Evolutionary conservation across 2,329 filamentous ascomycete species (phyloP).

Genomic region (Claviceps quebecensis): DNA sequence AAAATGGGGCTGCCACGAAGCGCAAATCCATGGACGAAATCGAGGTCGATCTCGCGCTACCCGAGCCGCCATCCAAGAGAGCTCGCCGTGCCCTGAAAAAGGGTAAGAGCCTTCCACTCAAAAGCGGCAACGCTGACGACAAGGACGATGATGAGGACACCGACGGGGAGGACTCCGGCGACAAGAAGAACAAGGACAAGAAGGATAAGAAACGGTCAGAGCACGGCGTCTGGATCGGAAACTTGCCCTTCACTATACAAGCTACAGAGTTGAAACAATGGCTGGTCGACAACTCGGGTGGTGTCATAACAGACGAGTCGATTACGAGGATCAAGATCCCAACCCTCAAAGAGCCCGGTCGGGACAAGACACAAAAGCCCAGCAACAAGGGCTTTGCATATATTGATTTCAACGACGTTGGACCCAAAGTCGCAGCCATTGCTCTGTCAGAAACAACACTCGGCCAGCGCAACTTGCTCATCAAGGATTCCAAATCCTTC

Average conservation of each 20-base stretch:
- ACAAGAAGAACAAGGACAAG: slow-evolving; percentile 25
- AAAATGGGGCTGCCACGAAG: slow-evolving; percentile 30
- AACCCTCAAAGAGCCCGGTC: slow-evolving; percentile 35
- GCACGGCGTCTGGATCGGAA: slow-evolving; percentile 90
- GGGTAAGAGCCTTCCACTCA: slow-evolving; percentile 43
- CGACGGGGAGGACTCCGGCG: slow-evolving; percentile 19
- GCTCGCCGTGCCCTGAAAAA: slow-evolving; percentile 84
- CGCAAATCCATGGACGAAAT: slow-evolving; percentile 64
- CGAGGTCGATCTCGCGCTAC: slow-evolving; percentile 78
- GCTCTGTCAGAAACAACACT: slow-evolving; percentile 75
- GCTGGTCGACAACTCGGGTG: slow-evolving; percentile 58
- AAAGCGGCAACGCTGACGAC: slow-evolving; percentile 19
- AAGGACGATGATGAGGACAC: slow-evolving; percentile 20
- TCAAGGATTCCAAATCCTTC: slow-evolving; percentile 85
- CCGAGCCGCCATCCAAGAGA: slow-evolving; percentile 91
- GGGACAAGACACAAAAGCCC: slow-evolving; percentile 19
- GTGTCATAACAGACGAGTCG: slow-evolving; percentile 47
- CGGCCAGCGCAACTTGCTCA: slow-evolving; percentile 64
- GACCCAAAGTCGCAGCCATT: slow-evolving; percentile 62
- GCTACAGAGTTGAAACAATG: slow-evolving; percentile 64
- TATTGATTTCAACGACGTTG: slow-evolving; percentile 67
- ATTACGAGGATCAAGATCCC: slow-evolving; percentile 83
- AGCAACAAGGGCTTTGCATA: slow-evolving; percentile 93
- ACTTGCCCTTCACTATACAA: slow-evolving; percentile 72
- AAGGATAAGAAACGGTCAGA: slow-evolving; percentile 51